Conservation (phyloP, 495 filamentous ascomycete genomes). For the Tuber borchii region DNA sequence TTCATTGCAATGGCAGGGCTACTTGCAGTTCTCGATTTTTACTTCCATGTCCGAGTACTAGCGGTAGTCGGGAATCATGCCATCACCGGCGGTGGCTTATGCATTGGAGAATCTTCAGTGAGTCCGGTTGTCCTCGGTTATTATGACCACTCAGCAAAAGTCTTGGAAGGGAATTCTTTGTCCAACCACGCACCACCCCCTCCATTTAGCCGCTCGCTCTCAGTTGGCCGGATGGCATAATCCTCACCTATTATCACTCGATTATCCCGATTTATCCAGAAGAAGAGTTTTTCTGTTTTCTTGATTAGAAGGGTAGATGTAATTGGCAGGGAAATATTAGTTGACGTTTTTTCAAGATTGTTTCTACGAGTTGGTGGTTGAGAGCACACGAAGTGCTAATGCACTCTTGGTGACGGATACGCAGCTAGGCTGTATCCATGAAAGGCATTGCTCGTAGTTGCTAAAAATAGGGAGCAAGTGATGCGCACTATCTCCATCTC, state of each 20-base stretch:
- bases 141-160: too few relatives aligned
- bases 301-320: background rate
- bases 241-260: background rate
- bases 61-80: background rate
- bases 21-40: too few relatives aligned
- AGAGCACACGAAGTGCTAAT: background rate
- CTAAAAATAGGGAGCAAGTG: background rate
- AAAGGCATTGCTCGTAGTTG: background rate
- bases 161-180: too few relatives aligned
- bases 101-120: background rate
- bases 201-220: background rate
- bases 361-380: background rate
- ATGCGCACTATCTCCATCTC: background rate
- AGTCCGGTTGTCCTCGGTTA: background rate
- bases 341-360: background rate
- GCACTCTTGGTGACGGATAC: background rate
- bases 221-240: background rate
- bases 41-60: too few relatives aligned
- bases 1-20: too few relatives aligned
- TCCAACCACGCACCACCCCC: too few relatives aligned
- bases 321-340: background rate
- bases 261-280: background rate
- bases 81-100: background rate
- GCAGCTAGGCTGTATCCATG: background rate
- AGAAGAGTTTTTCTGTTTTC: background rate